Percentiles rank a stretch among this genome's conserved stretches.
phyloP scores from a whole-genome alignment of 2,329 filamentous ascomycete genomes.

The Fusarium paranaense region DNA sequence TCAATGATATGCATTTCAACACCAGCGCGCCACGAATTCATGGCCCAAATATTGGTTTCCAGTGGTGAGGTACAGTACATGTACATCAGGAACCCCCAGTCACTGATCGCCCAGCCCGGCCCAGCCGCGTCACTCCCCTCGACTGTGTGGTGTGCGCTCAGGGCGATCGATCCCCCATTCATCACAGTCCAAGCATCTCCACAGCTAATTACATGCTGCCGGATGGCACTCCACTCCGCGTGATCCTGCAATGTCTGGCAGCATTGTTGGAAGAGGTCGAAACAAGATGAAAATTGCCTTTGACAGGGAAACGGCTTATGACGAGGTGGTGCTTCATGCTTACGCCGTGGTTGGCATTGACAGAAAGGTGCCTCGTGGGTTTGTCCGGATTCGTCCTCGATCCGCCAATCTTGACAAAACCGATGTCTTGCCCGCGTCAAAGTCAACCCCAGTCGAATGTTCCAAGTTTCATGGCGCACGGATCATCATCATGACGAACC shows the following conservation, averaged over 20 bases:
- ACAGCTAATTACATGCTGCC: slow-evolving; percentile 36
- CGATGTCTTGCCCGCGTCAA: slow-evolving; percentile 9
- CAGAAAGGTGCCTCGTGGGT: background rate
- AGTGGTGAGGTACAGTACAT: slow-evolving; percentile 16
- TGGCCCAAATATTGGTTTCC: background rate
- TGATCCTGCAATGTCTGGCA: slow-evolving; percentile 29
- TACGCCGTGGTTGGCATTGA: slow-evolving; percentile 16
- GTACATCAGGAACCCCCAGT: slow-evolving; percentile 20
- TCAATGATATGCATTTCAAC: background rate
- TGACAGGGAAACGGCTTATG: slow-evolving; percentile 5
- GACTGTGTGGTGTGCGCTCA: slow-evolving; percentile 10
- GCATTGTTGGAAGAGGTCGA: slow-evolving; percentile 11
- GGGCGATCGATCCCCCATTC: slow-evolving; percentile 32
- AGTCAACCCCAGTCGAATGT: slow-evolving; percentile 17
- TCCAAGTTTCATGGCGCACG: slow-evolving; percentile 27
- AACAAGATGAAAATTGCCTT: background rate
- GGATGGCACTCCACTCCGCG: slow-evolving; percentile 20
- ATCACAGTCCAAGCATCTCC: slow-evolving; percentile 24
- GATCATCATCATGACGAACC: slow-evolving; percentile 22
- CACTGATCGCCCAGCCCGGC: slow-evolving; percentile 24
- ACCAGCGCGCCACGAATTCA: slow-evolving; percentile 7
- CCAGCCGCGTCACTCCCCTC: slow-evolving; percentile 32
- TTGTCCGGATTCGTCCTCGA: slow-evolving; percentile 16
- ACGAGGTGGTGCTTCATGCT: slow-evolving; percentile 12
- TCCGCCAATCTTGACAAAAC: slow-evolving; percentile 9